Evolutionary conservation across 2,329 filamentous ascomycete genomes (phyloP), one percentile per base, ranked within the genome.

Genomic region (Sporothrix pallida): DNA sequence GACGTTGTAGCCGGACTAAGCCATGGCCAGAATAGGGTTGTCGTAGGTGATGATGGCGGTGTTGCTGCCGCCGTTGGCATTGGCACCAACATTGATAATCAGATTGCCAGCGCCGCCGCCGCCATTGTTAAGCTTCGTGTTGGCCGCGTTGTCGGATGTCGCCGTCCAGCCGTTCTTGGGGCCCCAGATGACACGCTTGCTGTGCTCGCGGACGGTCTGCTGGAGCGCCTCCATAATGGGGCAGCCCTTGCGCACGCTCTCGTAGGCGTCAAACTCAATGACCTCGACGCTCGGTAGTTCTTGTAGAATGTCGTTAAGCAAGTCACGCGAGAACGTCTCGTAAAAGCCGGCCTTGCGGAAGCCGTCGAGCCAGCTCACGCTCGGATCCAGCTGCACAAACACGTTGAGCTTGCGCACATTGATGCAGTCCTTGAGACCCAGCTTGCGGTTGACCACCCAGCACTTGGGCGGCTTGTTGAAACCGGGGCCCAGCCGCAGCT

Each of bases 371-470:
- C 89, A 83, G 42, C 84, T 86, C 77, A 91, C 87, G 71, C 89
- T 92, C 0, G 92, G 92, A 78, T 95, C 92, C 76, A 87, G 88
- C 80, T 94, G 89, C 31, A 94, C 88, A 78, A 92, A 92, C 12
- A 95, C 87, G 37, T 86, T 88, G 67, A 95, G 80, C 15, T 83
- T 84, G 44, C 86, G 85, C 23, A 92, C 86, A 67, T 85, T 88
- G 73, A 81, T 81, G 79, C 90, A 92, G 70, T 93, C 89, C 0
- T 80, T 77, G 7, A 95, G 84, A 0, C 92, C 91, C 0, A 94
- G 84, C 1, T 86, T 85, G 4, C 86, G 82, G 76, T 90, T 90
- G 13, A 93, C 89, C 1, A 89, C 88, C 90, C 93, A 94, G 69
- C 90, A 88, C 48, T 84, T 85, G 0, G 92, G 92, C 15, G 92